phyloP scores from a whole-genome alignment of 805 yeast genomes.

The Cyberlindnera suaveolens region DNA sequence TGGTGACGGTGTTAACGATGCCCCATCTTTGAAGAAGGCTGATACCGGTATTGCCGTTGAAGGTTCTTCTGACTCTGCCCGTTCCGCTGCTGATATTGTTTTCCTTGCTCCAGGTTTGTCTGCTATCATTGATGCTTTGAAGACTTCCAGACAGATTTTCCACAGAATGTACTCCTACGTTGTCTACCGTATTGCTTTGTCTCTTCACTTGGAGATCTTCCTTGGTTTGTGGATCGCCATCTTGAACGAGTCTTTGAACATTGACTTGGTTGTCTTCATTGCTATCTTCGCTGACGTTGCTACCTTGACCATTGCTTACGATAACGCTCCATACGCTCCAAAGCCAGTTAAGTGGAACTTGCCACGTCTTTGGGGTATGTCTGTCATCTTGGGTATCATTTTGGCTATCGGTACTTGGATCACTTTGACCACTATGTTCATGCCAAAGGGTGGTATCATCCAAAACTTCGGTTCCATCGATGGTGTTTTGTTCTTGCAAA shows the following conservation, averaged over 20 bases:
- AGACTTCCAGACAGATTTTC: slow-evolving; percentile 95
- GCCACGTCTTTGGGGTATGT: slow-evolving; percentile 97
- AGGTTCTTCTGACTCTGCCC: slow-evolving; percentile 96
- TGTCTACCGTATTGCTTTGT: slow-evolving; percentile 95
- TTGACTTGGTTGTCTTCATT: slow-evolving; percentile 90
- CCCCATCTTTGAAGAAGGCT: slow-evolving; percentile 95
- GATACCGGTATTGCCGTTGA: slow-evolving; percentile 97
- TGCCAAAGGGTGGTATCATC: slow-evolving; percentile 86
- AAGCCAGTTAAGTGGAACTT: slow-evolving; percentile 94
- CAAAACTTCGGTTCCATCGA: slow-evolving; percentile 94
- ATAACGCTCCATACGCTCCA: slow-evolving; percentile 92
- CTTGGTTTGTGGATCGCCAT: slow-evolving; percentile 96
- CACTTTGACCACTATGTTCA: slow-evolving; percentile 89
- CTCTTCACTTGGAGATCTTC: slow-evolving; percentile 90
- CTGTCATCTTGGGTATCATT: slow-evolving; percentile 76
- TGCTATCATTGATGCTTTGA: slow-evolving; percentile 89
- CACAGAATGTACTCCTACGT: slow-evolving; percentile 98
- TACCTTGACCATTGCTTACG: slow-evolving; percentile 94
- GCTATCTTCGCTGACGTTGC: slow-evolving; percentile 98
- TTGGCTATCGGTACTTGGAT: slow-evolving; percentile 94
- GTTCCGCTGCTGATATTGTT: slow-evolving; percentile 95
- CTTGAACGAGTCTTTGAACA: slow-evolving; percentile 77
- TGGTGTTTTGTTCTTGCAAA: slow-evolving; percentile 90
- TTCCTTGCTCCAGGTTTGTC: slow-evolving; percentile 94
- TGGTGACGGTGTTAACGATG: slow-evolving; percentile 99